phyloP scores from a whole-genome alignment of 352 stramenopile species.

The Phytopythium sindhum region DNA sequence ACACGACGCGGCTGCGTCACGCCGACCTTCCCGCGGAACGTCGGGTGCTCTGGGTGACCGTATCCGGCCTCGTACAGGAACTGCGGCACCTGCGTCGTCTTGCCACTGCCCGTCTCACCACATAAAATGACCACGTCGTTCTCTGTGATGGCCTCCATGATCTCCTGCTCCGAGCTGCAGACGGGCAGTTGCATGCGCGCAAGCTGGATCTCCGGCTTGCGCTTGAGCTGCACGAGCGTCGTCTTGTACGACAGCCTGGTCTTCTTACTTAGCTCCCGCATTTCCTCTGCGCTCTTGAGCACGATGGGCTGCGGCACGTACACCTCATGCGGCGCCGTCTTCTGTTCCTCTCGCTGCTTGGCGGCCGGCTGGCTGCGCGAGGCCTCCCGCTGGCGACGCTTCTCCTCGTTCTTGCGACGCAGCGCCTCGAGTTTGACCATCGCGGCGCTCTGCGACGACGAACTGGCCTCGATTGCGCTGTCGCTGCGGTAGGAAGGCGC shows the following conservation, averaged over 20 bases:
- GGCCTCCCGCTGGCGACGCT: conserved; percentile 37
- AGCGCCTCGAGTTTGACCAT: conserved; percentile 67
- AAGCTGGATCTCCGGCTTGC: conserved; percentile 85
- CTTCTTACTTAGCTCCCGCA: conserved; percentile 50
- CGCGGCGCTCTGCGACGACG: conserved; percentile 59
- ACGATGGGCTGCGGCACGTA: conserved; percentile 70
- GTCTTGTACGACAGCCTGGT: conserved; percentile 59
- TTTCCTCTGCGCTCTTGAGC: conserved; percentile 61
- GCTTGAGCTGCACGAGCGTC: conserved; percentile 64
- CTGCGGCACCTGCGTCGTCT: conserved; percentile 98
- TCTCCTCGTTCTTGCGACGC: conserved; percentile 78
- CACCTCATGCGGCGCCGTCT: conserved; percentile 23
- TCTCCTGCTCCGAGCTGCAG: conserved; percentile 98
- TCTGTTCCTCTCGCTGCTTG: conserved; percentile 14
- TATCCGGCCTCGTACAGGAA: conserved; percentile 97
- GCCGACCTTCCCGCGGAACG: conserved; percentile 80
- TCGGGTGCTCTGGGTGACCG: conserved; percentile 50
- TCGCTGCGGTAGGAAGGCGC: conserved; percentile 1
- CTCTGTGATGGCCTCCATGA: conserved; percentile 95
- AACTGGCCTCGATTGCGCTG: conserved; percentile 13
- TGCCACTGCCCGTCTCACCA: conserved; percentile 97
- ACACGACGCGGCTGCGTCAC: conserved; percentile 98
- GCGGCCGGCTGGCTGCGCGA: conserved; percentile 7
- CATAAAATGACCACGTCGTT: conserved; percentile 98
- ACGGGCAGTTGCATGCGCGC: conserved; percentile 95